Evolutionary conservation across 345 rosid species (phyloP), one percentile per base, ranked within the genome.

Genomic region (Salix suchowensis): DNA sequence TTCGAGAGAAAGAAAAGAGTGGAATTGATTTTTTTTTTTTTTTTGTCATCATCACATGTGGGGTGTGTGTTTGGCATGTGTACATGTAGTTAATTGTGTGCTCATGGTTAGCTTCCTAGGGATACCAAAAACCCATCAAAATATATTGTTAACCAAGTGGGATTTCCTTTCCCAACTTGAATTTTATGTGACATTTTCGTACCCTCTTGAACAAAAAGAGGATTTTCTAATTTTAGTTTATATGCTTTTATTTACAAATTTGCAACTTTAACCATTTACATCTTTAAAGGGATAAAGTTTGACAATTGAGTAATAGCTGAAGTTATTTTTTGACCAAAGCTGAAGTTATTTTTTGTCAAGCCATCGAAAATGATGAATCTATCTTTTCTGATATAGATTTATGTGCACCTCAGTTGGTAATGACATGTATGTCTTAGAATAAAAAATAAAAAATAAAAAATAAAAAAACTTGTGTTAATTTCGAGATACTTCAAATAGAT

Each of bases 51-150:
- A 54, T 71, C 21, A 52, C 74, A 71, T 52, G 74, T 71, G 65
- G 44, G 65, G 2, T 71, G 74, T 30, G 65, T 21, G 74, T 71
- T 71, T 34, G 74, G 74, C 28, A 71, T 32, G 71, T n/a, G 71
- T 30, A 23, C 42, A 8, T 68, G 54, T 4, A 68, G 19, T 68
- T 23, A 68, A 37, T 68, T 10, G 44, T 21, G 44, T 66, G 37
- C 69, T 21, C 44, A 3, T 34, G 37, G 40, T 66, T 36, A 19
- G 40, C 6, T 19, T 66, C 44, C 69, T 66, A 18, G 26, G 69
- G 40, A 23, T 65, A 34, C 68, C 68, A 4, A 18, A 61, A 65
- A 15, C 5, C 37, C 21, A 34, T 14, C 37, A 15, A 65, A 24
- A 65, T 30, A 65, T 65, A 34, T 2, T 21, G 60, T 19, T 55